Evolutionary conservation across 1,284 basidiomycete species (phyloP), one percentile per base, ranked within the genome.

Genomic region (Inonotus obliquus): DNA sequence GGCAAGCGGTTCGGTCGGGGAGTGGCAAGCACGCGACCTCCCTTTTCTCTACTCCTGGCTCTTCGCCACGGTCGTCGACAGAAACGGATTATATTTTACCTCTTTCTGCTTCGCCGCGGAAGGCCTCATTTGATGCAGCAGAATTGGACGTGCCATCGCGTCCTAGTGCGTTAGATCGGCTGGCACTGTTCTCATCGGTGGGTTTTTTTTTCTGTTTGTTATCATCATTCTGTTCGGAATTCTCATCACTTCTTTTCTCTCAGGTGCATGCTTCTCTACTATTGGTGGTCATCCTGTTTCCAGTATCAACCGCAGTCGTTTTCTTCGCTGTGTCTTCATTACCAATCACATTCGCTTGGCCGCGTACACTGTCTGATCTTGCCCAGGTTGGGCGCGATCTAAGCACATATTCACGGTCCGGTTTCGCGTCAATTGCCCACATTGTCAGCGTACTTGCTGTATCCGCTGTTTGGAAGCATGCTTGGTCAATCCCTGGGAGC

Each of bases 391-490:
- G 88, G 7, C 77, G 82, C 47, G 89, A 91, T 64, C 80, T 92
- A 6, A 87, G 89, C 67, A 82, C 80, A 49, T 92, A 92, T 70
- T 83, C 88, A 3, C 86, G 87, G 68, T 88, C 86, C 64, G 88
- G 88, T 4, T 68, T 77, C 14, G 75, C 73, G 1, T 81, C 85
- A 17, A 77, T 85, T 61, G 79, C 81, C 4, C 90, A 92, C 71
- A 87, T 92, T 51, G 72, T 95, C 51, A 84, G 80, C n/a, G 92
- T 94, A 41, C 81, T 96, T 69, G 86, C 88, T 39, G 80, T 93
- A n/a, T 86, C 89, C 21, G 91, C 91, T 2, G 79, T 92, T 38
- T 96, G 92, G 92, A 96, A 94, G 75, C 94, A 96, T 72, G 92
- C 93, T 6, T 96, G 93, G 93, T 94, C 92, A 63, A 84, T 96